A percentile compares a stretch with the other conserved stretches of the same genome.
These are phyloP conservation scores for Raphanus raphanistrum DNA, from an alignment of 345 rosid species.

Conservation along the genomic window DNA sequence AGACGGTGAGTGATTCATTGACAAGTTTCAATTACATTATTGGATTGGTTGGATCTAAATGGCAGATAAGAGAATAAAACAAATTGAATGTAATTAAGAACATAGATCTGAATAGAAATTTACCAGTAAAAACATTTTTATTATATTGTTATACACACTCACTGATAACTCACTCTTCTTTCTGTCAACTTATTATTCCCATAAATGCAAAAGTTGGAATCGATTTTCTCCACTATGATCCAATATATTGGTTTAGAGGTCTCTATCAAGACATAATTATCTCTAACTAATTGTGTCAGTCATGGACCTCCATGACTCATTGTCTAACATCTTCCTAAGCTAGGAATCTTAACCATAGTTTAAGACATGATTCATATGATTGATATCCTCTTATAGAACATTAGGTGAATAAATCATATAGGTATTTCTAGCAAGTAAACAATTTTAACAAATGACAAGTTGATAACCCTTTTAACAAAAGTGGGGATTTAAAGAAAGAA, in stretches of 20 bases:
- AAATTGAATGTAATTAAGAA: background rate
- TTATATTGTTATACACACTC: background rate
- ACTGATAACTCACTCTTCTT: background rate
- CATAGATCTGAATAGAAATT: background rate
- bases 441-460: background rate
- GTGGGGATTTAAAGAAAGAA: background rate
- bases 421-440: background rate
- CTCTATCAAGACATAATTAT: background rate
- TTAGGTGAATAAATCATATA: background rate
- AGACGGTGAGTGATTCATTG: background rate
- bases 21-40: background rate
- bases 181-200: background rate
- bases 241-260: background rate
- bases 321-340: background rate
- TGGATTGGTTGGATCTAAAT: background rate
- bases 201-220: background rate
- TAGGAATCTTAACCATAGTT: background rate
- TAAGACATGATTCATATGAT: background rate
- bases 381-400: background rate
- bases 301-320: background rate
- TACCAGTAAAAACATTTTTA: background rate
- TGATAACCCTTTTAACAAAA: background rate
- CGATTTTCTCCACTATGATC: background rate
- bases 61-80: background rate
- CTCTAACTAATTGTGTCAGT: background rate